Base-by-base conservation (phyloP, 371 early-diverging fungal genomes). In the Coemansia sp. region DNA sequence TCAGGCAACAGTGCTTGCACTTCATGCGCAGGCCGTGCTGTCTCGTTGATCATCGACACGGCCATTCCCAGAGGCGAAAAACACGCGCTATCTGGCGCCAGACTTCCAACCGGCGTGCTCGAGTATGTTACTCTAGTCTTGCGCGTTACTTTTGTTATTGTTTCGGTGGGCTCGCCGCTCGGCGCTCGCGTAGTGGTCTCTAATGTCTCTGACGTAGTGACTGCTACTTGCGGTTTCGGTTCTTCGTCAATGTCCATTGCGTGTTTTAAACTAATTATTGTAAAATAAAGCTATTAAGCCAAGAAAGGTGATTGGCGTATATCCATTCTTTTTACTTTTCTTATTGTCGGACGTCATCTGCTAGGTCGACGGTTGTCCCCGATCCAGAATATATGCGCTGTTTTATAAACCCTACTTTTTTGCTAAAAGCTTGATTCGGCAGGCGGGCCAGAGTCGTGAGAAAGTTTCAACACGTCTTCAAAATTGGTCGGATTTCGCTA, bases 21-120 rank as follows among this genome's bases (percentile, higher is more conserved):
- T 3, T 10, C 40, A 14, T 51, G 5, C 22, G 42, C 48, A 26
- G 40, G 47, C 7, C 62, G 24, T 11, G 65, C 39, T 2, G 48
- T 37, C 31, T 27, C 37, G 37, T 34, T 18, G 13, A 52, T 24
- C 39, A 52, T 29, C n/a, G 61, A 60, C 18, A 29, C 31, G 0
- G 65, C 70, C 66, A 74, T 45, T 16, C 74, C 74, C 11, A 63
- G 24, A 4, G 74, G 74, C 42, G 74, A 74, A 14, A 31, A 37
- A 39, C 62, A 7, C 22, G 14, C 48, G 27, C 21, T 26, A 14
- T 47, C 45, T 26, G 21, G 21, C 29, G 58, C 5, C 22, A 39
- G 13, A n/a, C 37, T 42, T 11, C 10, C 31, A 1, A 45, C 8
- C 2, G 11, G 56, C 10, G 48, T 39, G 8, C 58, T 26, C n/a